Conservation (phyloP, 1,284 basidiomycete species). For the Leccinum subrobustum region DNA sequence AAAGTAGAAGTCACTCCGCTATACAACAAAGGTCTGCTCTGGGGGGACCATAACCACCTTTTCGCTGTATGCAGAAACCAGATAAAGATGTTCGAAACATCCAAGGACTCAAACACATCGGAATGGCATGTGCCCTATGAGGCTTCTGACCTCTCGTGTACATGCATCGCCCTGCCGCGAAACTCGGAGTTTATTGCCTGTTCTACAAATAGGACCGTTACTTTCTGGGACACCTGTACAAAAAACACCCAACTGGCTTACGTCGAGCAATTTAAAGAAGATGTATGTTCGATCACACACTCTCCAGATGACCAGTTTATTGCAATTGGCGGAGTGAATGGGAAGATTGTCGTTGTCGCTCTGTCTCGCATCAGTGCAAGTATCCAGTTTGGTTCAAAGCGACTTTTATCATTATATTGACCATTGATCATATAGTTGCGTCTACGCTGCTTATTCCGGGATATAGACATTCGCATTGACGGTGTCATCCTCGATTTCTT, state of each 20-base stretch:
- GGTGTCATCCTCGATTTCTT: background rate
- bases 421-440: too few relatives aligned
- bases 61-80: constrained; percentile 4
- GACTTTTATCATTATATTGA: too few relatives aligned
- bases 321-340: too few relatives aligned
- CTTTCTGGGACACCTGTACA: background rate
- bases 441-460: too few relatives aligned
- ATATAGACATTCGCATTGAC: background rate
- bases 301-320: too few relatives aligned
- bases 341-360: too few relatives aligned
- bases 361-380: too few relatives aligned
- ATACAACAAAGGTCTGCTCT: constrained; percentile 14
- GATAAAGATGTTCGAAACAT: background rate
- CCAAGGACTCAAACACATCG: background rate
- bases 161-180: background rate
- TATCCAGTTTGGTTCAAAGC: too few relatives aligned
- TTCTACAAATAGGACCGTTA: background rate
- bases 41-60: constrained; percentile 3
- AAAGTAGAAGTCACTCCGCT: background rate
- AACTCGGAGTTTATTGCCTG: background rate
- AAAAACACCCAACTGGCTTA: background rate
- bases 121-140: background rate
- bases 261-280: background rate
- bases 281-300: background rate
- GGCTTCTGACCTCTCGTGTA: background rate